Evolutionary conservation across 148 eudicot genomes (phyloP), one percentile per base, ranked within the genome.

Genomic region (Vaccinium corymbosum): DNA sequence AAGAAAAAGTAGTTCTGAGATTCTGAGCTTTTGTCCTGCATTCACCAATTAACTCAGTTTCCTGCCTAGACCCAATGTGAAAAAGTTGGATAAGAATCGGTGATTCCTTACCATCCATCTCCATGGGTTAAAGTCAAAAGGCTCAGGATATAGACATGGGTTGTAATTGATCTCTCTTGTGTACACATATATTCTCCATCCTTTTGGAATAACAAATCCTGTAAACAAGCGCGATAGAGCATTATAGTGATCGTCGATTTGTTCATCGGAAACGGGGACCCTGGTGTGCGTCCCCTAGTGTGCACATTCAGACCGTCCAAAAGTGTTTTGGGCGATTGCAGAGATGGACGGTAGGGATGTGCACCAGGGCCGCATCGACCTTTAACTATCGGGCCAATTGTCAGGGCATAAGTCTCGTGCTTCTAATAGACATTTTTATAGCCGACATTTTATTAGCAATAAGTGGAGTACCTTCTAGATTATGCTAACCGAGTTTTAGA

Each of bases 101-200:
- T 12, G 3, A 19, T 59, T 49, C 82, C 92, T 82, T 38, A 97
- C 99, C 98, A 97, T 80, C 99, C 99, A 95, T 91, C 99, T 95
- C 98, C 98, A 95, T 6, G 99, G 99, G 80, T 97, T 95, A 89
- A 97, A 97, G 81, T 92, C 81, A 7, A 87, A 86, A 19, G 99
- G 99, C 52, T 95, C 97, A 0, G 97, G 96, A 86, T 95, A 97
- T 68, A 94, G 51, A 82, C 86, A 87, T 12, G 93, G 95, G 81
- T 97, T 98, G 72, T 95, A 97, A 84, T 97, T 97, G 13, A 94
- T 89, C 86, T 97, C 99, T 76, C 99, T 89, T 25, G 98, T 94
- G 70, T 97, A 97, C 2, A 94, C 98, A 86, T 97, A 97, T 78
- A 97, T 97, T 85, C 98, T 97, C 99, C 99, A 97, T 35, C 98